These are phyloP conservation scores for Saturnispora diversa DNA, from an alignment of 805 yeast genomes.

Conservation along the genomic window DNA sequence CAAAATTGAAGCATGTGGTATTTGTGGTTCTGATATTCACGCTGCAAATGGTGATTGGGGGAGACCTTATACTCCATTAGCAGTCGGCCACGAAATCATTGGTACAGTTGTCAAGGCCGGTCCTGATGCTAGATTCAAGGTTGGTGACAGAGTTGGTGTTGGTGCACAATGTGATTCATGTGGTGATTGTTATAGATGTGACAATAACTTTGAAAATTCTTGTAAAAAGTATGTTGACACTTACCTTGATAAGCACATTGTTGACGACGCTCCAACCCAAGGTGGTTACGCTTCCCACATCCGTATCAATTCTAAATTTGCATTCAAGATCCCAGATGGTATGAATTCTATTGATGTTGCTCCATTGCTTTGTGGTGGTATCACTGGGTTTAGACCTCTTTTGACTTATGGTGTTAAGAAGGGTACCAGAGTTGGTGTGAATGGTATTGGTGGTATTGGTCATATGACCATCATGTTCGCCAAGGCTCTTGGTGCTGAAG, in stretches of 20 bases:
- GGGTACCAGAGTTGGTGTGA: slow-evolving; percentile 44
- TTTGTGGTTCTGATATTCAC: slow-evolving; percentile 47
- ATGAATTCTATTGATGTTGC: slow-evolving; percentile 38
- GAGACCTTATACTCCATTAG: slow-evolving; percentile 15
- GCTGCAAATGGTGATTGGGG: slow-evolving; percentile 31
- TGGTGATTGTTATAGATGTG: slow-evolving; percentile 34
- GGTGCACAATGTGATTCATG: slow-evolving; percentile 41
- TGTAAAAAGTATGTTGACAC: slow-evolving; percentile 44
- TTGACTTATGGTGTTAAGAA: slow-evolving; percentile 35
- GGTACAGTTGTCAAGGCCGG: slow-evolving; percentile 39
- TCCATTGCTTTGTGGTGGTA: slow-evolving; percentile 52
- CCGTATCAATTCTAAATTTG: slow-evolving; percentile 37
- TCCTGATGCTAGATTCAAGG: slow-evolving; percentile 29
- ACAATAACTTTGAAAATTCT: slow-evolving; percentile 34
- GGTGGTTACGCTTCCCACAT: slow-evolving; percentile 47
- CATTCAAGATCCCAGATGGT: slow-evolving; percentile 41
- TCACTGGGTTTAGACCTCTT: slow-evolving; percentile 46
- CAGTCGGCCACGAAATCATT: slow-evolving; percentile 43
- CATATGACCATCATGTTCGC: slow-evolving; percentile 43
- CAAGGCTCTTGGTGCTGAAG: slow-evolving; percentile 53
- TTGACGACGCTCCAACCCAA: slow-evolving; percentile 36
- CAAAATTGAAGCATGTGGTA: slow-evolving; percentile 40
- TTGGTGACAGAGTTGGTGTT: slow-evolving; percentile 46
- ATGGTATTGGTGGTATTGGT: slow-evolving; percentile 42
- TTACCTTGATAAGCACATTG: slow-evolving; percentile 33